Evolutionary conservation across 2,329 filamentous ascomycete genomes (phyloP), one percentile per base, ranked within the genome.

Genomic region (Daldinia eschscholtzii): DNA sequence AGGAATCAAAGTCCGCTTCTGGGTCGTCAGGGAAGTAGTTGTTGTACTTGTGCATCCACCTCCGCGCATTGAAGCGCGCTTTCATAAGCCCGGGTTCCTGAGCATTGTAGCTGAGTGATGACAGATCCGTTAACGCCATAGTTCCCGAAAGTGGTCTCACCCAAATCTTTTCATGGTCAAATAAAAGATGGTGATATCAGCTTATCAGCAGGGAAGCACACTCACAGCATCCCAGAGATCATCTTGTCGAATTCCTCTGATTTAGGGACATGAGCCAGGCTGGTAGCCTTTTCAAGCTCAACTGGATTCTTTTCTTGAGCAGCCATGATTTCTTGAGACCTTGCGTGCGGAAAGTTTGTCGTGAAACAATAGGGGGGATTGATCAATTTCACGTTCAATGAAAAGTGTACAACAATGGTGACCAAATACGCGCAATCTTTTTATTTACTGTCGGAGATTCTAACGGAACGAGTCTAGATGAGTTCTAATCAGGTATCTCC

Each of bases 161-260:
- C 6, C 15, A 7, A 44, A 12, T 5, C 41, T 44, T 46, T 2
- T 23, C 23, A 13, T 30, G 23, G 41, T 57, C 23, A 6, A 26
- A 23, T 57, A 18, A 30, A 30, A 30, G n/a, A 57, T 9, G 26
- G 18, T 20, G 56, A 46, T 35, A 18, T 23, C n/a, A 30, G 7
- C n/a, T 52, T 2, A 15, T 26, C 26, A 30, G 26, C 3, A 30
- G 28, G 26, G n/a, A 52, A 52, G 9, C 15, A 75, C 82, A 75
- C 82, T 72, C 76, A 88, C 86, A 89, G 80, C 81, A 89, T 87
- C 30, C 88, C 87, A 0, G 87, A 89, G 55, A 90, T 86, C 87
- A 90, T 90, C 74, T 86, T 87, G 74, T 90, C 86, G 61, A 89
- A 90, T 67, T 89, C 85, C 6, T 89, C 87, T 65, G 86, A 85